These are phyloP conservation scores for Candida xyloterini DNA, from an alignment of 805 yeast species.

Conservation along the genomic window DNA sequence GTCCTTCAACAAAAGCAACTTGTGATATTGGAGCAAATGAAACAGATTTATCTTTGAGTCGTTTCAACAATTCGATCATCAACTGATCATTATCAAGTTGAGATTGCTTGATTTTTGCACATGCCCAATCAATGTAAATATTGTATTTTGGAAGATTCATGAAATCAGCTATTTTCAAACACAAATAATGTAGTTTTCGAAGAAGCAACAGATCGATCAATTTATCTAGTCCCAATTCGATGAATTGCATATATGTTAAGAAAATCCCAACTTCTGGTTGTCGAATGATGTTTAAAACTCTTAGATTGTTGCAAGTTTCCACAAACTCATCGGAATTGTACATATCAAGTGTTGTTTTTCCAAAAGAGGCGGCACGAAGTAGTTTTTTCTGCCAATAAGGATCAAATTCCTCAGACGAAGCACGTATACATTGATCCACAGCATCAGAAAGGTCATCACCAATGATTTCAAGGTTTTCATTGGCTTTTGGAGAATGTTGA, in stretches of 20 bases:
- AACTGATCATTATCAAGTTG: constrained; percentile 58
- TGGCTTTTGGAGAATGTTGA: constrained; percentile 73
- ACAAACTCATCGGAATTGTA: constrained; percentile 63
- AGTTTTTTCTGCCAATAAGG: constrained; percentile 76
- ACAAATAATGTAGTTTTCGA: constrained; percentile 58
- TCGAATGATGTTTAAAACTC: constrained; percentile 70
- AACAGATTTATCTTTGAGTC: constrained; percentile 42
- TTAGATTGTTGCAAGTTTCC: constrained; percentile 54
- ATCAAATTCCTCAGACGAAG: constrained; percentile 76
- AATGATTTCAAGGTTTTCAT: constrained; percentile 63
- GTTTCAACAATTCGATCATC: constrained; percentile 45
- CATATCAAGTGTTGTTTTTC: constrained; percentile 60
- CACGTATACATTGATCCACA: constrained; percentile 65
- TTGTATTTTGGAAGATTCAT: constrained; percentile 44
- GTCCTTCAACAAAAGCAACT: constrained; percentile 78
- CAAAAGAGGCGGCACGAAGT: constrained; percentile 80
- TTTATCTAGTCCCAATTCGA: constrained; percentile 49
- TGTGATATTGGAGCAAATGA: constrained; percentile 59
- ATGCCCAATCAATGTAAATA: constrained; percentile 80
- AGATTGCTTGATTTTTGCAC: constrained; percentile 58
- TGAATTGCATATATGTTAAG: constrained; percentile 57
- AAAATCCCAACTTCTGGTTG: constrained; percentile 64
- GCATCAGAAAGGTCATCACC: constrained; percentile 52
- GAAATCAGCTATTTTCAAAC: constrained; percentile 57
- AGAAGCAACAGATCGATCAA: constrained; percentile 56